Evolutionary conservation across 2,329 filamentous ascomycete species (phyloP), one percentile per base, ranked within the genome.

Genomic region (Raffaelea albimanens): DNA sequence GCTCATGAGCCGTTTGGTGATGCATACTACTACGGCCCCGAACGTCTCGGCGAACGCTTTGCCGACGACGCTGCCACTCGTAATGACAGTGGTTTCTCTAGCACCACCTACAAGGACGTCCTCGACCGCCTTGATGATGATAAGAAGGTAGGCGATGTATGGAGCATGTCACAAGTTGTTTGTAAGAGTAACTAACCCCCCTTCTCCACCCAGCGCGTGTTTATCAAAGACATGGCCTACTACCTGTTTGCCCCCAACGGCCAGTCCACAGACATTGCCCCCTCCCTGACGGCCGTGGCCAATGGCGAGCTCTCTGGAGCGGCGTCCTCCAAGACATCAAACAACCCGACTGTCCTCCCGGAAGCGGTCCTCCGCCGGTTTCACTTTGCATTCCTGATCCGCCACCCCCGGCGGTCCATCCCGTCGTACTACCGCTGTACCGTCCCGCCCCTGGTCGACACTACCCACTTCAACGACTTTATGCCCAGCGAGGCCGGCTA

Each of bases 161-260:
- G 2, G 10, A 19, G 36, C 36, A 8, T 9, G n/a, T 11, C 16
- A 18, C 5, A 11, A 18, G 36, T 14, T 19, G 36, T 19, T 8
- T 9, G 8, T 9, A 40, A 19, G n/a, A 40, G 10, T 9, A 19
- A 42, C 7, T 11, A 25, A 16, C 10, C 34, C 34, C 18, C n/a
- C n/a, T 38, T 16, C 38, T 21, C 7, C 11, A 4, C 14, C 34
- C 45, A 95, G 71, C 86, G 91, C 57, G 71, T 95, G 58, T 96
- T 97, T 70, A 93, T 98, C 76, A 98, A 98, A 67, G 93, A 97
- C 65, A 98, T 97, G 70, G 83, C 86, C 48, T 85, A 96, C 67
- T 97, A 97, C 65, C 74, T 96, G 55, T 73, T 95, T 54, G 85
- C 89, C 5, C 87, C 87, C 3, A 71, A 85, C 53, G 73, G 75